Percentiles rank a stretch among this genome's conserved stretches.
Conservation (phyloP, 31 red algal genomes). For the Odonthalia washingtoniensis region DNA sequence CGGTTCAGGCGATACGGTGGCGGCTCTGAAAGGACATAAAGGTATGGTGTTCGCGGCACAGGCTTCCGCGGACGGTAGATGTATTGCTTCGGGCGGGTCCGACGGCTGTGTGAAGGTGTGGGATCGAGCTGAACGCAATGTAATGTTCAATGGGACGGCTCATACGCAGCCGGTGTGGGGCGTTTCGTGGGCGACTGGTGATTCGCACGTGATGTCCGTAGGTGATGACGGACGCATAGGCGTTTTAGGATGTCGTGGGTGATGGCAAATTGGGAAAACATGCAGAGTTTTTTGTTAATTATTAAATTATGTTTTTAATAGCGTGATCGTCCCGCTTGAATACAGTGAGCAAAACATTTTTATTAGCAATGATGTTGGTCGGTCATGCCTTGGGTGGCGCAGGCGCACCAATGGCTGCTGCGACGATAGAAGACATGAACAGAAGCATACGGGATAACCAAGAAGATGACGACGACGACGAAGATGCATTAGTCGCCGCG, state of each 20-base stretch:
- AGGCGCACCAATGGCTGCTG: too few species aligned
- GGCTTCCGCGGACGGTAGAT: conserved; percentile 22
- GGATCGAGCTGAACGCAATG: conserved; percentile 13
- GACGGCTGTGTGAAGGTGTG: conserved; percentile 28
- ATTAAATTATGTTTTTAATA: too few species aligned
- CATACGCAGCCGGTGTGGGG: conserved; percentile 42
- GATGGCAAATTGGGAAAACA: too few species aligned
- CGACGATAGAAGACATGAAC: too few species aligned
- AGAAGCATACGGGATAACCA: too few species aligned
- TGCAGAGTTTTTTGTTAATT: too few species aligned
- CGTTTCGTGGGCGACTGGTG: not conserved
- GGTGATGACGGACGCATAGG: conserved; percentile 42
- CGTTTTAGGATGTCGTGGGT: conserved; percentile 9
- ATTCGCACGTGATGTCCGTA: conserved; percentile 11
- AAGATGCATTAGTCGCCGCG: too few species aligned
- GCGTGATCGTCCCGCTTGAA: too few species aligned
- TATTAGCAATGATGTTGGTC: too few species aligned
- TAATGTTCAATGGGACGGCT: conserved; percentile 1
- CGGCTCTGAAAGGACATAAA: conserved; percentile 2
- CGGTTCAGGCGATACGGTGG: not conserved
- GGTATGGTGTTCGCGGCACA: conserved; percentile 22
- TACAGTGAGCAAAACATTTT: too few species aligned
- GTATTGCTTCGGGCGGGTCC: conserved; percentile 32
- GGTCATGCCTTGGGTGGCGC: too few species aligned
- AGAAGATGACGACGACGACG: too few species aligned